Base-by-base conservation (phyloP, 2,329 filamentous ascomycete species). In the Hypoxylon sp. region DNA sequence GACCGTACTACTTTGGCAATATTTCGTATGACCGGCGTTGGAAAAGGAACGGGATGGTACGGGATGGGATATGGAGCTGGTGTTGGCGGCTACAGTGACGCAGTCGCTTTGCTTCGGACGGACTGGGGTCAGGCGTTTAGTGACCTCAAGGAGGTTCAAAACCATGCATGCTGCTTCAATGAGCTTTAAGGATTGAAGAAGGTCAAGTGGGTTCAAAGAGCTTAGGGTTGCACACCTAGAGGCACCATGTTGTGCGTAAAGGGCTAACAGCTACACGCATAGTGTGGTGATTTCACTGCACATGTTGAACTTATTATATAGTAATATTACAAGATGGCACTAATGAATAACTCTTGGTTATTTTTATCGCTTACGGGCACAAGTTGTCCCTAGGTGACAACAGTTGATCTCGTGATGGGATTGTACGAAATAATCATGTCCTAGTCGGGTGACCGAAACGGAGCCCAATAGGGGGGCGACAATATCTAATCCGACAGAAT, bases 281-380 rank as follows among this genome's bases (percentile, higher is more conserved):
- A 19, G 14, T 38, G 58, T n/a, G 36, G 17, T 38, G 32, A 5
- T 13, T 48, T 50, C 38, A 21, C 19, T 14, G 48, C 48, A 34
- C 13, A 19, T 25, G 19, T 36, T 36, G 14, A 32, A 28, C 41
- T 36, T 28, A 48, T 46, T 53, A 61, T n/a, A 6, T 53, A 61
- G 41, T 51, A 30, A 28, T 61, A 61, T 48, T 53, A 32, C 11
- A 46, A 61, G 21, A 46, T 14, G 25, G 10, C 48, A 45, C 5
- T 36, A 48, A 38, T 58, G 30, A 38, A 38, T 13, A 28, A 11
- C 21, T 9, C 7, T 9, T 1, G 28, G 28, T 30, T 30, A 7
- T 30, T 25, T 25, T 25, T 25, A 25, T 25, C 6, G 6, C 25
- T 25, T 25, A 25, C 25, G 25, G 25, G 4, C 25, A 25, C 25